Base-by-base conservation (phyloP, 208 protist genomes). In the Trypanosoma scelopori region DNA sequence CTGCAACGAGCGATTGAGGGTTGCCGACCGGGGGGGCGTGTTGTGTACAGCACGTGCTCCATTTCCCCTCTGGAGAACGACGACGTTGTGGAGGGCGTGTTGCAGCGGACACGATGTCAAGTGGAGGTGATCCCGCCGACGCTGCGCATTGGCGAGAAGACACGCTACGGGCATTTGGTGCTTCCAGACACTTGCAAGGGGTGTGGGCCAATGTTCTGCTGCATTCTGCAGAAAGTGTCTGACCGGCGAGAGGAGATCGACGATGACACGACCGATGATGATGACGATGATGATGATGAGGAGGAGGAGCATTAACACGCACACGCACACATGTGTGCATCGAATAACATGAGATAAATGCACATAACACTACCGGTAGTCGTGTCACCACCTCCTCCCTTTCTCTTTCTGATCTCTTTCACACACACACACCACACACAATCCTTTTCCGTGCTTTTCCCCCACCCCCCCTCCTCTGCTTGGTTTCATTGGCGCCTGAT, bases 1-100 rank as follows among this genome's bases (percentile, higher is more conserved):
- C 83, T 94, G 18, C 66, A 79, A 46, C 84, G 88, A 16, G 90
- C 82, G 2, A 63, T 97, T 9, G 89, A 96, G 68, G 91, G 87
- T 12, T 84, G 84, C 48, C 51, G 59, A 25, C 71, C 81, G 6
- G 88, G 87, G 0, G 94, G 92, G 30, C 74, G 79, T 30, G 71
- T 97, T 16, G 91, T 98, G 25, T 98, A 97, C 82, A 95, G 82
- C 68, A 98, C 94, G 9, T 96, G 89, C 71, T 92, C 90, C 22
- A 82, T 98, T 49, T 93, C 78, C 5, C 83, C 87, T 0, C 25
- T 87, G 18, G 93, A 97, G 63, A 97, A 97, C 66, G 93, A 97
- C 48, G 80, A 72, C 20, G 85, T 96, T 41, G 82, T 98, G 22
- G 72, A 52, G 13, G 73, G 87, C 59, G 85, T 58, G 20, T 74